Evolutionary conservation across 495 filamentous ascomycete species (phyloP).

Genomic region (Neurospora intermedia): DNA sequence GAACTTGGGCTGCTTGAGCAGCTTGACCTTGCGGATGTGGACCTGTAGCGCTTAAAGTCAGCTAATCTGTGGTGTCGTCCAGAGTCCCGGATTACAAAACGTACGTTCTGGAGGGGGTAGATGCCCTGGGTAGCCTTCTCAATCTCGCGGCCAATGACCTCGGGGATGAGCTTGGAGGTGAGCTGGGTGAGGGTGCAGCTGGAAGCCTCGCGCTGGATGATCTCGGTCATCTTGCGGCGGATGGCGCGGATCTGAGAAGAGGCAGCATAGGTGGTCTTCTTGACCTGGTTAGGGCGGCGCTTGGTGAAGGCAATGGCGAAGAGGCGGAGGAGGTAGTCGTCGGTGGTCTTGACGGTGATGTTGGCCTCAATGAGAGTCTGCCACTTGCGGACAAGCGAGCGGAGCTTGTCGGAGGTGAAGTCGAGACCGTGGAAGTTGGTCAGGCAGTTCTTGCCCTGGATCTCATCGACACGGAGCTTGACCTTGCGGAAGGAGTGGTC

Average conservation of each 20-base stretch:
- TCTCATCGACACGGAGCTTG: slow-evolving; percentile 96
- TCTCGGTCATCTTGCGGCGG: slow-evolving; percentile 99
- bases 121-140: slow-evolving; percentile 99
- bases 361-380: slow-evolving; percentile 99
- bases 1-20: slow-evolving; percentile 96
- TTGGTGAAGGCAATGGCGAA: slow-evolving; percentile 99
- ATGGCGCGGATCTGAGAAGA: slow-evolving; percentile 94
- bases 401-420: slow-evolving; percentile 99
- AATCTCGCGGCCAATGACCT: slow-evolving; percentile 98
- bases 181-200: slow-evolving; percentile 91
- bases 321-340: slow-evolving; percentile 96
- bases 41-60: slow-evolving; percentile 48
- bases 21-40: slow-evolving; percentile 99
- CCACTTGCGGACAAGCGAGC: slow-evolving; percentile 98
- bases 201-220: slow-evolving; percentile 89
- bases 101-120: slow-evolving; percentile 96
- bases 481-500: slow-evolving; percentile 99
- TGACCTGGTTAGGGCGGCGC: slow-evolving; percentile 96
- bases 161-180: slow-evolving; percentile 94
- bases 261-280: slow-evolving; percentile 97
- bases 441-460: slow-evolving; percentile 99
- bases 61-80: slow-evolving; percentile 1
- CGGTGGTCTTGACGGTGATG: slow-evolving; percentile 97
- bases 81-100: slow-evolving; percentile 22
- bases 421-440: slow-evolving; percentile 99